These are phyloP conservation scores for Phaseolus coccineus DNA, from an alignment of 331 rosid genomes.

Conservation along the genomic window DNA sequence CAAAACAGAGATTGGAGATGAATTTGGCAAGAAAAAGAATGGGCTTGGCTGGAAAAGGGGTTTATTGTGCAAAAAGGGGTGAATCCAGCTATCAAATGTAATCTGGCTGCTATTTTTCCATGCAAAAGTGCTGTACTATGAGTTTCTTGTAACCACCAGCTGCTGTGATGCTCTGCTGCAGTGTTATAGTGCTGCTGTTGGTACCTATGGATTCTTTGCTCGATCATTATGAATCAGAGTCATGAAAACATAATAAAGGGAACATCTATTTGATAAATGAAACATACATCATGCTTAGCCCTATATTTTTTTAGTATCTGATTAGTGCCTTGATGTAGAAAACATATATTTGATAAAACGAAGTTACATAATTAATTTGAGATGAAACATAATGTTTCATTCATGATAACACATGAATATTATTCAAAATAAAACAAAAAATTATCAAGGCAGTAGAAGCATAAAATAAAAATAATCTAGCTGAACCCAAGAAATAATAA, in stretches of 20 bases:
- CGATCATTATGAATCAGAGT: neutral
- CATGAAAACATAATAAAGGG: slow-evolving; percentile 37
- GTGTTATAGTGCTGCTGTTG: neutral
- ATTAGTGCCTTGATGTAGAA: slow-evolving; percentile 26
- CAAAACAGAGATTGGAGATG: slow-evolving; percentile 24
- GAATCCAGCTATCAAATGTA: neutral
- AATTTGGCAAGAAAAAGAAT: neutral
- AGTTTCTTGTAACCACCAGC: neutral
- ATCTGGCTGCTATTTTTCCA: neutral
- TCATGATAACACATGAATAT: slow-evolving; percentile 33
- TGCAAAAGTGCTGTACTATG: neutral
- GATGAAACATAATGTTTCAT: slow-evolving; percentile 41
- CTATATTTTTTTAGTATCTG: slow-evolving; percentile 34
- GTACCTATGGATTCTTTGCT: neutral
- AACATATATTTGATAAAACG: slow-evolving; percentile 33
- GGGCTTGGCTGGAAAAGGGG: neutral
- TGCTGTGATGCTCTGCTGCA: neutral
- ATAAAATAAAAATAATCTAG: slow-evolving; percentile 37
- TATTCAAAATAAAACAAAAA: slow-evolving; percentile 10
- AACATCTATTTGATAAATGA: slow-evolving; percentile 19
- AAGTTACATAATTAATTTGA: slow-evolving; percentile 33
- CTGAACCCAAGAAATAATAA: slow-evolving; percentile 38
- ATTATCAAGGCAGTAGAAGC: slow-evolving; percentile 30
- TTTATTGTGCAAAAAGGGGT: neutral
- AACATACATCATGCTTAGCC: slow-evolving; percentile 4